phyloP scores from a whole-genome alignment of 768 basidiomycete genomes.

The Pilatotrama ljubarskyi region DNA sequence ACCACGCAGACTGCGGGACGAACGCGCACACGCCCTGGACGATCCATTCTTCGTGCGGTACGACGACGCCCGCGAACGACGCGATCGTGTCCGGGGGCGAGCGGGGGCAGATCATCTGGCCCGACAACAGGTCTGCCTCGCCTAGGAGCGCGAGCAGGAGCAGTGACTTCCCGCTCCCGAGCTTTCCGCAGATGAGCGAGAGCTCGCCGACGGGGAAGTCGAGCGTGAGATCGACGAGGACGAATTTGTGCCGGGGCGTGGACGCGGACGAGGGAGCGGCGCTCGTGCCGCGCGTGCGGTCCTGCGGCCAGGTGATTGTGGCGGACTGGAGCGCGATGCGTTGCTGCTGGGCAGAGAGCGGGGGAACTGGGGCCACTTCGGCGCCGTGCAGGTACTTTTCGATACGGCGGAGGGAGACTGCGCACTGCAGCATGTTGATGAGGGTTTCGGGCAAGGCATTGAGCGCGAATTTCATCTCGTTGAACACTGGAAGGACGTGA shows the following conservation, averaged over 20 bases:
- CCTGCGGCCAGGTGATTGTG: conserved; percentile 89
- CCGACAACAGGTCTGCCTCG: conserved; percentile 82
- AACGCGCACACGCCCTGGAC: conserved; percentile 80
- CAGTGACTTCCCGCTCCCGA: conserved; percentile 88
- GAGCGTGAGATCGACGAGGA: conserved; percentile 75
- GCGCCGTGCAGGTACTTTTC: conserved; percentile 81
- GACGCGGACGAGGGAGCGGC: conserved; percentile 54
- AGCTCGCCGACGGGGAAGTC: conserved; percentile 79
- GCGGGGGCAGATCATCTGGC: conserved; percentile 79
- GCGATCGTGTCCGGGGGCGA: conserved; percentile 82
- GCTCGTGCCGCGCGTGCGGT: conserved; percentile 52
- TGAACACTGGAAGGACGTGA: conserved; percentile 60
- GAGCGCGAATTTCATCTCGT: conserved; percentile 84
- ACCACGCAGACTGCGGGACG: conserved; percentile 78
- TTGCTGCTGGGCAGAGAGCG: conserved; percentile 54
- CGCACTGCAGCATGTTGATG: conserved; percentile 84
- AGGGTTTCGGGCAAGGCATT: conserved; percentile 89
- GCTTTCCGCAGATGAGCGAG: conserved; percentile 83
- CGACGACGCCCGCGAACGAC: conserved; percentile 45
- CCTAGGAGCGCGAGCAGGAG: conserved; percentile 83
- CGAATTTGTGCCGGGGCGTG: conserved; percentile 79
- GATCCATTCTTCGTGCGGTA: conserved; percentile 68
- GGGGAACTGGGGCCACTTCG: conserved; percentile 67
- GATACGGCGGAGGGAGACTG: conserved; percentile 86
- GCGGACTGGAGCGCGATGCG: conserved; percentile 78